Conservation (phyloP, 2,329 filamentous ascomycete species). For the Colletotrichum zoysiae region DNA sequence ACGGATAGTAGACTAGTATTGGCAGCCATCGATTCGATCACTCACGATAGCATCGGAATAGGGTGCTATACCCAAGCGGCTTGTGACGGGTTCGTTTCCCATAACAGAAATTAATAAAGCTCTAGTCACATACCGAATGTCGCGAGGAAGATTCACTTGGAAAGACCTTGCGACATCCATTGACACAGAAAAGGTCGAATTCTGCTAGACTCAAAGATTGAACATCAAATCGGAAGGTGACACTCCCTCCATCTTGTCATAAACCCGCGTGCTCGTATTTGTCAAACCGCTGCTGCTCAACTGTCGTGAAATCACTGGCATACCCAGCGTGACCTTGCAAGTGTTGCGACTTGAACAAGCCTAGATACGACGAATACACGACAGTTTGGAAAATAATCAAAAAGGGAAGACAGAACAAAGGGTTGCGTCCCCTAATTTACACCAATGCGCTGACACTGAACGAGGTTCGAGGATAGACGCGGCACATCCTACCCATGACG, state of each 20-base stretch:
- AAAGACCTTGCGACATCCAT: background rate
- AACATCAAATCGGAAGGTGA: background rate
- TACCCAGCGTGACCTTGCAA: background rate
- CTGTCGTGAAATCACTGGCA: background rate
- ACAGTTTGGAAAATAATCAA: background rate
- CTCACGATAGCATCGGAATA: background rate
- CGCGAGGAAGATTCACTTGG: too few species aligned
- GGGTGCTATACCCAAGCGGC: background rate
- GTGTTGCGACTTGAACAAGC: background rate
- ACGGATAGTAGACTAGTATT: background rate
- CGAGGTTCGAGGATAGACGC: background rate
- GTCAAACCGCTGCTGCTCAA: background rate
- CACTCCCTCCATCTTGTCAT: background rate
- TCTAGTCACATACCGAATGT: background rate
- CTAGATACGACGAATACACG: background rate
- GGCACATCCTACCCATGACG: background rate
- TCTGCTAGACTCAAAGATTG: background rate
- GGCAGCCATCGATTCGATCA: background rate
- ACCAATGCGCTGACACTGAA: background rate
- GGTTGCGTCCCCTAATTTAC: background rate
- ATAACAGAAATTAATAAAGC: background rate
- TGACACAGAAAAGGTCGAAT: background rate
- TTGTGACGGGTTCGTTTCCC: background rate
- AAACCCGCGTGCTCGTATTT: background rate
- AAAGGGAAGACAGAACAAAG: background rate